A percentile compares a stretch with the other conserved stretches of the same genome.
phyloP scores from a whole-genome alignment of 2,329 filamentous ascomycete genomes.

The Fusarium sp. region DNA sequence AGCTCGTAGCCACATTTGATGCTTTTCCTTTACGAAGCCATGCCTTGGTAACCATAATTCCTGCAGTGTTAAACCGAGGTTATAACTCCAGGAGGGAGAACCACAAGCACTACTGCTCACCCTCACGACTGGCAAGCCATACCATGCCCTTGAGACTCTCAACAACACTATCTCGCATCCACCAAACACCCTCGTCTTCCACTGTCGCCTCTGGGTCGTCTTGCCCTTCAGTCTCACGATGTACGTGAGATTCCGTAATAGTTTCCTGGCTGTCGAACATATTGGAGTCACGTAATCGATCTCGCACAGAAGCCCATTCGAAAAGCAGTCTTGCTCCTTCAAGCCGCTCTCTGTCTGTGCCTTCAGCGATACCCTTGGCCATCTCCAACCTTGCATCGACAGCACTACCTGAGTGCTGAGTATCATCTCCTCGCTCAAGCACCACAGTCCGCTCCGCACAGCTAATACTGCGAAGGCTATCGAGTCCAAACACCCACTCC shows the following conservation, averaged over 20 bases:
- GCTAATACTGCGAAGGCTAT: constrained; percentile 65
- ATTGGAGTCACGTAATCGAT: constrained; percentile 46
- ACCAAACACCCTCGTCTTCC: constrained; percentile 58
- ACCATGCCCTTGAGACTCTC: constrained; percentile 67
- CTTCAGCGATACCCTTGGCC: constrained; percentile 59
- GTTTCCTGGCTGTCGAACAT: constrained; percentile 53
- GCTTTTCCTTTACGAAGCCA: background rate
- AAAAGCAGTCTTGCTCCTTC: constrained; percentile 65
- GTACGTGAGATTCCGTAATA: constrained; percentile 45
- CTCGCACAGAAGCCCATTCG: constrained; percentile 65
- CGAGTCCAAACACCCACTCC: constrained; percentile 79
- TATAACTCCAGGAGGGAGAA: background rate
- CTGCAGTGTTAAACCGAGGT: background rate
- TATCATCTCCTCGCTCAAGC: constrained; percentile 63
- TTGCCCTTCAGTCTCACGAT: constrained; percentile 27
- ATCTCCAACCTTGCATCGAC: constrained; percentile 81
- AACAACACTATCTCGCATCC: constrained; percentile 66
- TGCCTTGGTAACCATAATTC: background rate
- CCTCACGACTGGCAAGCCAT: constrained; percentile 61
- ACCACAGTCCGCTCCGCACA: constrained; percentile 75
- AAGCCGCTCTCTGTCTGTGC: constrained; percentile 56
- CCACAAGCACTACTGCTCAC: constrained; percentile 41
- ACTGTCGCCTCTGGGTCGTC: constrained; percentile 38
- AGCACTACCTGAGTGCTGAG: constrained; percentile 60
- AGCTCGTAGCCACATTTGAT: constrained; percentile 32